These are phyloP conservation scores for Malus hybrid DNA, from an alignment of 331 rosid genomes.

Conservation along the genomic window DNA sequence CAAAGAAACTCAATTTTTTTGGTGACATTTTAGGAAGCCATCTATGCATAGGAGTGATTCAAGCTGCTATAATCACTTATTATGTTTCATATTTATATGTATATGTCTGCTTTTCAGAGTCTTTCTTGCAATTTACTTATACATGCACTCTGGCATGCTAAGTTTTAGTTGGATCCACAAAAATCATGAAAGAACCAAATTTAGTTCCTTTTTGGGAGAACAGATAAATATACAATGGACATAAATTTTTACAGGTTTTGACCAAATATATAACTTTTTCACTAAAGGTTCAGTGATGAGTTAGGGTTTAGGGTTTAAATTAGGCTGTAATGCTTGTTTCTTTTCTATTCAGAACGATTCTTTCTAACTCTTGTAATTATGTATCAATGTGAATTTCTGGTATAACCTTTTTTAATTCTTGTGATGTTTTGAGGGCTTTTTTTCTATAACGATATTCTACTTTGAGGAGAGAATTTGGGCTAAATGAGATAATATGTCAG, in stretches of 20 bases:
- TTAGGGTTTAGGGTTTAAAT: slow-evolving; percentile 41
- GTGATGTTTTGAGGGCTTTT: too few relatives aligned
- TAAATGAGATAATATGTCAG: too few relatives aligned
- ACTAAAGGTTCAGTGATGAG: neutral
- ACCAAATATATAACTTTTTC: too few relatives aligned
- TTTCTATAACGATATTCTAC: too few relatives aligned
- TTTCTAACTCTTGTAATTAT: neutral
- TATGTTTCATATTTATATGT: neutral
- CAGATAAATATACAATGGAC: neutral
- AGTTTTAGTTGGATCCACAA: neutral
- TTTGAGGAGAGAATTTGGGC: too few relatives aligned
- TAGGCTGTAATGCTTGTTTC: neutral
- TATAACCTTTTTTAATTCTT: too few relatives aligned
- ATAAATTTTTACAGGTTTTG: too few relatives aligned
- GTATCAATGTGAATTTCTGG: neutral
- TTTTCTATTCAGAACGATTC: neutral
- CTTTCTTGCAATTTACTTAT: neutral
- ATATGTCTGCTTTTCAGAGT: neutral
- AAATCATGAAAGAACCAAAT: slow-evolving; percentile 7
- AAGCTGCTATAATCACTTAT: neutral
- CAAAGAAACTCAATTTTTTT: neutral
- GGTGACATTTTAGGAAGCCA: too few relatives aligned
- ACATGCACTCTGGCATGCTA: neutral
- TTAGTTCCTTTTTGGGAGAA: slow-evolving; percentile 12
- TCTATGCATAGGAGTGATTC: neutral